A percentile compares a stretch with the other conserved stretches of the same genome.
These are phyloP conservation scores for Durio zibethinus DNA, from an alignment of 345 rosid species.

Conservation along the genomic window DNA sequence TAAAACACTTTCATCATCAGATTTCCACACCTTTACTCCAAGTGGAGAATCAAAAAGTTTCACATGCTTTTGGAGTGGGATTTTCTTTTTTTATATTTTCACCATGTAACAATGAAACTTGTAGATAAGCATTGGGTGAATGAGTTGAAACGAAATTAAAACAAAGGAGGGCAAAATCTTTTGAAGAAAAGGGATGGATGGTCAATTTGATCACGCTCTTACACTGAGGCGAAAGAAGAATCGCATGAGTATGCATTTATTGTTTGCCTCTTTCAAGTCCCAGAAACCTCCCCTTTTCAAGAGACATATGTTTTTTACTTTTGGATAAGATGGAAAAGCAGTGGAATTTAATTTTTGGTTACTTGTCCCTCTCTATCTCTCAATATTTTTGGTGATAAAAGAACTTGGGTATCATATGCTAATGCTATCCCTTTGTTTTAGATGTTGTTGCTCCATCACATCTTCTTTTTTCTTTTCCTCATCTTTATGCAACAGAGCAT, in stretches of 20 bases:
- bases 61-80: neutral
- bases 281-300: neutral
- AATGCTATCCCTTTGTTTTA: neutral
- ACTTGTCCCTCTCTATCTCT: slow-evolving; percentile 3
- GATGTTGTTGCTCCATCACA: neutral
- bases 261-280: neutral
- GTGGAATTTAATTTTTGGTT: slow-evolving; percentile 4
- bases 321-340: neutral
- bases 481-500: neutral
- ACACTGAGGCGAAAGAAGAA: slow-evolving; percentile 13
- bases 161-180: neutral
- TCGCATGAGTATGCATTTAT: slow-evolving; percentile 17
- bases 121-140: neutral
- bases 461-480: neutral
- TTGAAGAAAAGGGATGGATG: neutral
- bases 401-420: slow-evolving; percentile 13
- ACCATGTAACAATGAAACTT: neutral
- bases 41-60: neutral
- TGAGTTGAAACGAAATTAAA: neutral
- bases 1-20: neutral
- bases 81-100: neutral
- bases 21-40: neutral
- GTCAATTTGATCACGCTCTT: slow-evolving; percentile 27
- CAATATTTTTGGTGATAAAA: neutral
- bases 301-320: neutral